phyloP scores from a whole-genome alignment of 768 basidiomycete species.

The Trichaptum fuscoviolaceum region DNA sequence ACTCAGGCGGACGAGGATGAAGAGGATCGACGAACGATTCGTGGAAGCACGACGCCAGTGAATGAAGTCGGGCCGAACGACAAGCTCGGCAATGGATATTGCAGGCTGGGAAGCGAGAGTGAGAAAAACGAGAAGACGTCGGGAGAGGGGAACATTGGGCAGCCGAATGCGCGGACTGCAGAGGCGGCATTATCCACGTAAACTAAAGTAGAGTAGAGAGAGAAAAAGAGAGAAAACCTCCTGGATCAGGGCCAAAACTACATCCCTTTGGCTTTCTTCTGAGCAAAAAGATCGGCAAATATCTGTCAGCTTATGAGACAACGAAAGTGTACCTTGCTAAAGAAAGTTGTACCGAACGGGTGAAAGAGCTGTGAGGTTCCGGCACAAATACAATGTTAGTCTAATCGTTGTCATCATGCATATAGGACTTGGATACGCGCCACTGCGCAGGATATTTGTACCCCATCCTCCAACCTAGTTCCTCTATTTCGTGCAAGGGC shows the following conservation, averaged over 20 bases:
- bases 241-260: background rate
- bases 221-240: background rate
- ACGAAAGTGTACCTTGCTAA: no score
- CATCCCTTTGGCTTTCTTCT: background rate
- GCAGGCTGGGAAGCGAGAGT: background rate
- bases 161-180: background rate
- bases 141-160: background rate
- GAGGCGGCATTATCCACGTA: background rate
- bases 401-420: background rate
- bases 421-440: background rate
- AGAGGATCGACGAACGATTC: constrained; percentile 39
- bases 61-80: background rate
- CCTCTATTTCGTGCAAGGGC: background rate
- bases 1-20: constrained; percentile 27
- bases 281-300: background rate
- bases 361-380: background rate
- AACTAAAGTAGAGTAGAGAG: background rate
- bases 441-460: background rate
- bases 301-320: background rate
- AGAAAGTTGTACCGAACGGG: background rate
- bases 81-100: constrained; percentile 4
- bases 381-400: background rate
- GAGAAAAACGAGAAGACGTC: background rate
- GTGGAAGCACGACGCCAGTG: constrained; percentile 20
- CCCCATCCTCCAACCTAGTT: background rate